A percentile compares a stretch with the other conserved stretches of the same genome.
phyloP scores from a whole-genome alignment of 495 filamentous ascomycete genomes.

The Penicillium ucsense region DNA sequence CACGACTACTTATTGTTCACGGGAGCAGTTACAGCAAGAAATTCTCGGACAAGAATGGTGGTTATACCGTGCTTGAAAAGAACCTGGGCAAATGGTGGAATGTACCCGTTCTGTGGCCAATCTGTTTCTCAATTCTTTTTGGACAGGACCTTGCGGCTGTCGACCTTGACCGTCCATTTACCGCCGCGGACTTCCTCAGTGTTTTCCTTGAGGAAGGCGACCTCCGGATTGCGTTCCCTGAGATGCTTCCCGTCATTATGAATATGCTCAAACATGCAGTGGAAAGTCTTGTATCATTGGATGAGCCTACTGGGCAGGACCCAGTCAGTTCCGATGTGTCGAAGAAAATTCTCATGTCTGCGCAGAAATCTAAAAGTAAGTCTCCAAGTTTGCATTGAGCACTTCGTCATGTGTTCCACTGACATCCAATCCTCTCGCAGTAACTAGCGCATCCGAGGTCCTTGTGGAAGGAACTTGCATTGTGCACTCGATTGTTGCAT shows the following conservation, averaged over 20 bases:
- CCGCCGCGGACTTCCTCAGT: conserved; percentile 61
- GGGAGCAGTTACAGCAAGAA: conserved; percentile 72
- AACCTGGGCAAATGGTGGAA: conserved; percentile 85
- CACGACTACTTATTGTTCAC: conserved; percentile 73
- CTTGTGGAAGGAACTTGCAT: conserved; percentile 26
- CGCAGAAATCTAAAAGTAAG: conserved; percentile 12
- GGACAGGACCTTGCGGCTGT: conserved; percentile 68
- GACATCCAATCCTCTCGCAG: neutral
- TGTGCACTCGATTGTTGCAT: conserved; percentile 65
- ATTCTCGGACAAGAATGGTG: conserved; percentile 75
- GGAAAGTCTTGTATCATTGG: conserved; percentile 33
- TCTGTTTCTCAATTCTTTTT: conserved; percentile 85
- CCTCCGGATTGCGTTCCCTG: conserved; percentile 60
- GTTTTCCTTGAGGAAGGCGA: conserved; percentile 48
- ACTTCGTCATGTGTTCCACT: neutral
- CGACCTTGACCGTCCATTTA: conserved; percentile 62
- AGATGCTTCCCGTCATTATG: conserved; percentile 71
- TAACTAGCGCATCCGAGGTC: conserved; percentile 5
- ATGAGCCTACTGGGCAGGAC: neutral
- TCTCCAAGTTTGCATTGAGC: neutral
- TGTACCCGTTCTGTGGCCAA: conserved; percentile 72
- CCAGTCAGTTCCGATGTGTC: neutral
- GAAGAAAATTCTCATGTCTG: conserved; percentile 12
- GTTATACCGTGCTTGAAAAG: conserved; percentile 74
- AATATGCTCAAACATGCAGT: conserved; percentile 81